Base-by-base conservation (phyloP, 139 green algal genomes). In the Volvox africanus region DNA sequence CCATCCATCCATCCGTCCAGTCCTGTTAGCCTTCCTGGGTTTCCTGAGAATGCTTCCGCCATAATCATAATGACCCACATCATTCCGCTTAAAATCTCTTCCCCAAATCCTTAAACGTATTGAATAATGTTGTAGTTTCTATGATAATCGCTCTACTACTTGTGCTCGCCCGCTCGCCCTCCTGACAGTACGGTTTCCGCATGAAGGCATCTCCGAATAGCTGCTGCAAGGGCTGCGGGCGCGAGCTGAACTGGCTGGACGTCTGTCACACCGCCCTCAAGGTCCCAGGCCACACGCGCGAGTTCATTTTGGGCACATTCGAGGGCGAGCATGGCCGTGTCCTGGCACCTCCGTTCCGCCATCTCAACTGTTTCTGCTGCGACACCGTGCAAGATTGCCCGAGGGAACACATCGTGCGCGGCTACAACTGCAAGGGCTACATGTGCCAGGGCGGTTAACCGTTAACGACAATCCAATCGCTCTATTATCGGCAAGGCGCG, bases 391-490 rank as follows among this genome's bases (percentile, higher is more conserved):
- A 82, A 32, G 76, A 82, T 35, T 61, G 76, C 30, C 13, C 1
- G 0, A 28, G 30, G 76, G 76, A 82, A 32, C 76, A 26, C 33
- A 82, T 82, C 33, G 76, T 82, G 2, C 76, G 76, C 33, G 76
- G 76, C 76, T 82, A 82, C 76, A 82, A 82, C 76, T 82, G 76
- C 76, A 82, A 82, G 76, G 76, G 76, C 30, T 82, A 82, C 76
- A 61, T 82, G 76, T 82, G 76, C 76, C 32, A 61, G 76, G 76
- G 76, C 76, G 76, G 76, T 35, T 82, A 82, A 55, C 44, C 44
- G 9, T n/a, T n/a, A n/a, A n/a, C n/a, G n/a, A n/a, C n/a, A n/a
- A n/a, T n/a, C n/a, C n/a, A n/a, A n/a, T n/a, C n/a, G n/a, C n/a
- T n/a, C n/a, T n/a, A n/a, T n/a, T n/a, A n/a, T n/a, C n/a, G n/a